Conservation (phyloP, 2,329 filamentous ascomycete genomes). For the Fusarium albosuccineum region DNA sequence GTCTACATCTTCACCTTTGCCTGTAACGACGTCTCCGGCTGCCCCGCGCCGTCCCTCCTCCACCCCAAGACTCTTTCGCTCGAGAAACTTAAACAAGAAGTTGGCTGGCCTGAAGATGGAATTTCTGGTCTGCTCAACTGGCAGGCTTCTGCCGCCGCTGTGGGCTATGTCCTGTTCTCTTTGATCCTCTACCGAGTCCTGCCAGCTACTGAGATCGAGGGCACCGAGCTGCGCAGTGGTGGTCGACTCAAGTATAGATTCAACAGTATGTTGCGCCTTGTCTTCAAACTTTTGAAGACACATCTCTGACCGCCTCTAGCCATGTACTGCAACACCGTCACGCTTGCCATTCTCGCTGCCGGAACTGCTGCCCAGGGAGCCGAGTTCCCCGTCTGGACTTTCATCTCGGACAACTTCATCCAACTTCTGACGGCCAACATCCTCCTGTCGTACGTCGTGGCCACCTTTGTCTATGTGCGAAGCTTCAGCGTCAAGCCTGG, state of each 20-base stretch:
- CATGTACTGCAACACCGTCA: slow-evolving; percentile 80
- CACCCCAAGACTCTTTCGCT: slow-evolving; percentile 78
- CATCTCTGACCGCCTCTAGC: slow-evolving; percentile 61
- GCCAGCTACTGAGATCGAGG: slow-evolving; percentile 79
- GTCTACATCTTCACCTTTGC: slow-evolving; percentile 85
- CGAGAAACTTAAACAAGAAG: slow-evolving; percentile 80
- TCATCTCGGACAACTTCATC: slow-evolving; percentile 90
- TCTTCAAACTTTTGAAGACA: slow-evolving; percentile 27
- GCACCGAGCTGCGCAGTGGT: slow-evolving; percentile 76
- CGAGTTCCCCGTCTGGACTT: slow-evolving; percentile 90
- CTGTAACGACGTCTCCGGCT: slow-evolving; percentile 94
- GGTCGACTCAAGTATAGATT: slow-evolving; percentile 86
- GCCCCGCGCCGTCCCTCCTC: slow-evolving; percentile 85
- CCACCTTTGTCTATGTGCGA: slow-evolving; percentile 82
- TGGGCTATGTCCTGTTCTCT: slow-evolving; percentile 84
- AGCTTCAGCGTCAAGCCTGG: slow-evolving; percentile 86
- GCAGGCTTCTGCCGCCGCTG: slow-evolving; percentile 75
- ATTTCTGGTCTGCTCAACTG: slow-evolving; percentile 77
- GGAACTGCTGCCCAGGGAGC: slow-evolving; percentile 84
- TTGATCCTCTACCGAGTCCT: slow-evolving; percentile 81
- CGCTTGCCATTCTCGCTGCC: slow-evolving; percentile 76
- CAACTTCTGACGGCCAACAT: slow-evolving; percentile 88
- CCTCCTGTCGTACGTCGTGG: slow-evolving; percentile 78
- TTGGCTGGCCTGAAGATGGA: slow-evolving; percentile 83
- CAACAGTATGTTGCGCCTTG: slow-evolving; percentile 68